phyloP scores from a whole-genome alignment of 345 rosid species.

The Salix dunnii region DNA sequence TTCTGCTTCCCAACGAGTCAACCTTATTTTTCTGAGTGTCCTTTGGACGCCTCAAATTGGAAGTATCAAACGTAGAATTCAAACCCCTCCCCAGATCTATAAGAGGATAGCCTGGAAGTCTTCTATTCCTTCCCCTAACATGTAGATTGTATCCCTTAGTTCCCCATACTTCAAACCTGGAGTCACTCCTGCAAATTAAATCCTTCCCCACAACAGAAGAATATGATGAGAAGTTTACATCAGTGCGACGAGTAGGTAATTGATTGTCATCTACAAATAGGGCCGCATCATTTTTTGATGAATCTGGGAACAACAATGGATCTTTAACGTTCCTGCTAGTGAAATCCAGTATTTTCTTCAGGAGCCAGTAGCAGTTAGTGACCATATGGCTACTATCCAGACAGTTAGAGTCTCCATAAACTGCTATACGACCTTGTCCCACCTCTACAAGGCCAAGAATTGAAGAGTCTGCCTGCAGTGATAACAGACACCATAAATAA shows the following conservation, averaged over 20 bases:
- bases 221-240: conserved; percentile 75
- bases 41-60: conserved; percentile 38
- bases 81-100: conserved; percentile 58
- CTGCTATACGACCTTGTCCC: conserved; percentile 79
- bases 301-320: conserved; percentile 64
- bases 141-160: conserved; percentile 79
- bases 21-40: conserved; percentile 27
- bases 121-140: conserved; percentile 65
- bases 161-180: conserved; percentile 93
- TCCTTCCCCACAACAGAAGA: conserved; percentile 79
- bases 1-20: conserved; percentile 46
- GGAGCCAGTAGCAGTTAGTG: conserved; percentile 92
- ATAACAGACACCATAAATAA: neutral
- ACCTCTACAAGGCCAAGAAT: conserved; percentile 79
- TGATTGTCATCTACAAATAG: conserved; percentile 58
- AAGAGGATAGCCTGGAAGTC: conserved; percentile 60
- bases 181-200: conserved; percentile 66
- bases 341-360: conserved; percentile 78
- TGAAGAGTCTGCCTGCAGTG: conserved; percentile 70
- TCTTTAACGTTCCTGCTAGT: conserved; percentile 66
- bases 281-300: conserved; percentile 47
- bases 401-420: conserved; percentile 96
- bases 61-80: conserved; percentile 42
- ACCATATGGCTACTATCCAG: conserved; percentile 98
- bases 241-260: conserved; percentile 84